Evolutionary conservation across 805 yeast genomes (phyloP).

Genomic region (Candida wancherniae): DNA sequence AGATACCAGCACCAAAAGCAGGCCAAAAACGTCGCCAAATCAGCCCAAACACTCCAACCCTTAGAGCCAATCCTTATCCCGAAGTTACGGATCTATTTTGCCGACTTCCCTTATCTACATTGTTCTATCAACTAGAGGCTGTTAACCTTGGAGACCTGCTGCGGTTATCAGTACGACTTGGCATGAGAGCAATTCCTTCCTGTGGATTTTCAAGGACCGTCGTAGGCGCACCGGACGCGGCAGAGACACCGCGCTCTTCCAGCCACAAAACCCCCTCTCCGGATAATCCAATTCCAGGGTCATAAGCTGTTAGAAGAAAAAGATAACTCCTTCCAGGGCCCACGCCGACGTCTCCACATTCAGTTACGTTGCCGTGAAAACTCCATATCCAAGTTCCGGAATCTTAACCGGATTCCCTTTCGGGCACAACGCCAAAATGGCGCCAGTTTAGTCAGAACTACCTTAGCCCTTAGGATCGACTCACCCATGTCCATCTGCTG

Average conservation of each 20-base stretch:
- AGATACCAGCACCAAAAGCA: too few relatives aligned
- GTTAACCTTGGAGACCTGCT: constrained; percentile 45
- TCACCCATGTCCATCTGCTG: constrained; percentile 41
- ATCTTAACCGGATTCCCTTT: constrained; percentile 42
- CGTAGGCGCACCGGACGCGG: constrained; percentile 38
- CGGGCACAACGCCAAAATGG: constrained; percentile 32
- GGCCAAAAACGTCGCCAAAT: too few relatives aligned
- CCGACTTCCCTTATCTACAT: constrained; percentile 43
- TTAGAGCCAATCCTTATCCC: constrained; percentile 42
- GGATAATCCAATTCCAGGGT: constrained; percentile 40
- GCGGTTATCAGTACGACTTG: constrained; percentile 43
- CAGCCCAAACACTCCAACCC: too few relatives aligned
- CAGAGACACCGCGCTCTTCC: constrained; percentile 35
- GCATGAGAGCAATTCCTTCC: constrained; percentile 35
- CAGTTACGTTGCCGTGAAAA: constrained; percentile 41
- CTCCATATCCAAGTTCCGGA: constrained; percentile 42
- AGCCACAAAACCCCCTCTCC: constrained; percentile 37
- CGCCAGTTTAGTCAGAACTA: constrained; percentile 34
- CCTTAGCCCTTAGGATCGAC: constrained; percentile 41
- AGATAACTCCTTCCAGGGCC: constrained; percentile 43
- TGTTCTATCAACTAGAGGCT: constrained; percentile 42
- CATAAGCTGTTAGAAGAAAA: constrained; percentile 38
- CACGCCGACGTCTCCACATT: constrained; percentile 39
- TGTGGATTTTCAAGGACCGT: constrained; percentile 40
- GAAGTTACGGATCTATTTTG: constrained; percentile 37